phyloP scores from a whole-genome alignment of 2,329 filamentous ascomycete genomes.

The Pseudogymnoascus sp. region DNA sequence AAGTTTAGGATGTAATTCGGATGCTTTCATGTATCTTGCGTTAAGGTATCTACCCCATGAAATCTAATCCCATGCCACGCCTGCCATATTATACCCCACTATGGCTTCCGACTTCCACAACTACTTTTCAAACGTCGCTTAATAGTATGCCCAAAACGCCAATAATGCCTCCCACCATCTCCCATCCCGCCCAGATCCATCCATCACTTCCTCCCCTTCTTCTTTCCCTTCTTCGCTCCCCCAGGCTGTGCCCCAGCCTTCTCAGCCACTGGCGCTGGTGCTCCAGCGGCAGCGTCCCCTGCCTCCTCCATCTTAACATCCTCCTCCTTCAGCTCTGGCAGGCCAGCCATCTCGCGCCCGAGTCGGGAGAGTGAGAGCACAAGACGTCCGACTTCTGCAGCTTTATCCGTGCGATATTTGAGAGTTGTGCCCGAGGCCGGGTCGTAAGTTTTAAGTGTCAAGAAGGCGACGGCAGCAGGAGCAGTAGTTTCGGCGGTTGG shows the following conservation, averaged over 20 bases:
- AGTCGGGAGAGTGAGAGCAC: constrained; percentile 67
- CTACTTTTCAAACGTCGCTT: not conserved
- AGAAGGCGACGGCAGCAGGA: constrained; percentile 52
- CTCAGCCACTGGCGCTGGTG: constrained; percentile 31
- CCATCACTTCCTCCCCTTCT: constrained; percentile 60
- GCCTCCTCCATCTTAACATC: constrained; percentile 33
- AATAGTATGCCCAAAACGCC: constrained; percentile 7
- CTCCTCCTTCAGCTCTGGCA: constrained; percentile 35
- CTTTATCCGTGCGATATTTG: constrained; percentile 88
- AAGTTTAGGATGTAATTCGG: not conserved
- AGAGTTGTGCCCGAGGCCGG: constrained; percentile 71
- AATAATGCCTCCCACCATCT: not conserved
- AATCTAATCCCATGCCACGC: not conserved
- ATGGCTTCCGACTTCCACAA: not conserved
- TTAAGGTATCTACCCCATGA: not conserved
- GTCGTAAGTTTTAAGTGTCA: constrained; percentile 86
- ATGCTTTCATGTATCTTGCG: not conserved
- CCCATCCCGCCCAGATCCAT: not conserved
- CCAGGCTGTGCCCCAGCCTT: constrained; percentile 29
- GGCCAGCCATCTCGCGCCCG: constrained; percentile 59
- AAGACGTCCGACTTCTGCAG: constrained; percentile 78
- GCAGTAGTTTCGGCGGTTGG: constrained; percentile 19
- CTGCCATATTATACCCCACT: not conserved
- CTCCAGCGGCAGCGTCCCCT: constrained; percentile 30
- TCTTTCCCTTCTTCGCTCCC: constrained; percentile 57